Evolutionary conservation across 2,329 filamentous ascomycete species (phyloP), one percentile per base, ranked within the genome.

Genomic region (Neofusicoccum sp.): DNA sequence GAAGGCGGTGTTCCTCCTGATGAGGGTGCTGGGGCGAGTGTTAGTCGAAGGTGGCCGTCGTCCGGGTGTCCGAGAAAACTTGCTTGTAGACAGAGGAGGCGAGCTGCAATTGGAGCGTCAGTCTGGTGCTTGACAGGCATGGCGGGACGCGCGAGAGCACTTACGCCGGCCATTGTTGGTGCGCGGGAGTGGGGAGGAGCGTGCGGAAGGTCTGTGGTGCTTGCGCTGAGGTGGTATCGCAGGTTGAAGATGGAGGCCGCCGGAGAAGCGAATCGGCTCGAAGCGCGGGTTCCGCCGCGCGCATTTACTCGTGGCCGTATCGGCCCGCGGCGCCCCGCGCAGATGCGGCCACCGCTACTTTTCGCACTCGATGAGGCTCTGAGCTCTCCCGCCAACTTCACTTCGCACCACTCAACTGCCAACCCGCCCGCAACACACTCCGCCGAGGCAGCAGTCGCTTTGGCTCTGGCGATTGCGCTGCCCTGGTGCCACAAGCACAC

Each of bases 1-100:
- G 86, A 96, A 96, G 76, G 89, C 83, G 71, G 84, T 89, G 84
- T 99, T 99, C 75, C 85, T 88, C 78, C 89, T 88, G 83, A 98
- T 88, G 69, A 98, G 72, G 73, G 86, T 78, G 82, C 95, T 98
- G 78, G 67, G 67, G 54, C 28, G n/a, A 38, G 56, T 64, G 71
- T 72, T 64, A 73, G 64, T 65, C 66, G 72, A 73, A 72, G 67
- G 54, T 61, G 26, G 64, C 54, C 26, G 51, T 30, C 59, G 63
- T 63, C 36, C 61, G 59, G 63, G 53, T 47, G 62, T 56, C 60
- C 62, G 65, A 62, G 65, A 65, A 60, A 61, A 71, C 75, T 70
- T 76, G 76, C 79, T 80, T 79, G 78, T 82, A 82, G 71, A 91
- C 70, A 72, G 78, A 75, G 69, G 75, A 75, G 68, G 80, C 70